Base-by-base conservation (phyloP, 1,284 basidiomycete species). In the Cryptococcus amylolentus region DNA sequence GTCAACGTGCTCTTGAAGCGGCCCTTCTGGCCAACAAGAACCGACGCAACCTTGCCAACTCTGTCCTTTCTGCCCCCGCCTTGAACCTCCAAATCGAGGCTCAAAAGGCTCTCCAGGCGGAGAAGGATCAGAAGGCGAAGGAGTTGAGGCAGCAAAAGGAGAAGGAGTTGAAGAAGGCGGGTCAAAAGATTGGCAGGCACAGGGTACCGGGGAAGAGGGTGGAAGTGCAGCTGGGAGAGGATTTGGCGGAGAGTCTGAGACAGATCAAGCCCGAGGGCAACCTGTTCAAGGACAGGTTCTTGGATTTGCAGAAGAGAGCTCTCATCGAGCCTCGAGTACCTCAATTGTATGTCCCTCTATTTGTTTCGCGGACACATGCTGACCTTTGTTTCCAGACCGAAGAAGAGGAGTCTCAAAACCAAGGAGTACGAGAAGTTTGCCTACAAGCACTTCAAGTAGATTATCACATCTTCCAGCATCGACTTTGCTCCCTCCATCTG, bases 231-330 rank as follows among this genome's bases (percentile, higher is more conserved):
- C 82, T 95, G 0, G 90, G 89, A 5, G 93, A 97, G 64, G 92
- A 98, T 69, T 77, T 98, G 41, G 88, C 84, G 56, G 95, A 98
- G 76, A 91, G 82, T 68, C 76, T 98, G 64, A 80, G 94, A 49
- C 86, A 82, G 51, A 78, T 98, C 65, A 92, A 92, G 89, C 88
- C 90, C 18, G 92, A 96, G 78, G 93, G 93, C 35, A 96, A 95
- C 73, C 77, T 95, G 27, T 96, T 95, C 83, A 84, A 86, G 45
- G 93, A 96, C 72, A 84, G 92, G 3, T 94, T 92, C 80, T 75
- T 88, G 44, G 73, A 73, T 26, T 54, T 81, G 27, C 80, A 81
- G 66, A 74, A 77, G 42, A 68, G 77, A 48, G 78, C 77, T 1
- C 68, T 80, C 14, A 63, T 79, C 54, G 80, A 81, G 61, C 79